Base-by-base conservation (phyloP, 805 yeast genomes). In the Citeromyces matritensis region DNA sequence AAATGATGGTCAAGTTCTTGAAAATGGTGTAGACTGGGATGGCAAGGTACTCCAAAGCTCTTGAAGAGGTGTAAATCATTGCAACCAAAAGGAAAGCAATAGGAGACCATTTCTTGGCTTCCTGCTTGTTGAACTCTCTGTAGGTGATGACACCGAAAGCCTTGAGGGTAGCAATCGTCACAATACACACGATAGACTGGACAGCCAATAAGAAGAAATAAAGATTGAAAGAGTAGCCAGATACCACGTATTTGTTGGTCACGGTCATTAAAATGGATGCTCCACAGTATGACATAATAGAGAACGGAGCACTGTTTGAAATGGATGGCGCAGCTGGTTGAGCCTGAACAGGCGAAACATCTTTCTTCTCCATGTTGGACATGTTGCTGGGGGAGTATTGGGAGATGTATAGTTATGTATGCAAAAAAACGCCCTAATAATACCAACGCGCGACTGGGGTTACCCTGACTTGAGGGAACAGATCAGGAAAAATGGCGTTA, bases 1-100 rank as follows among this genome's bases (percentile, higher is more conserved):
- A 63, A 42, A 91, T 88, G 51, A 91, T 91, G 39, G 98, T 88
- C 57, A 91, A 72, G 60, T 91, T 91, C 69, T 91, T 91, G 78
- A 91, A 91, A 45, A 91, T 88, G 41, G 98, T 91, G 68, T 85
- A 91, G 36, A 91, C 94, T 33, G 98, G 98, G 37, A 91, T 86
- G 32, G 88, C 65, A 50, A 91, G 72, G 60, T 59, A 84, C 58
- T 84, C 94, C 48, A 91, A 65, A 34, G 97, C 95, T 66, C 86
- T 91, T 35, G 95, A 82, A 29, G 91, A 79, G 35, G 98, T 91
- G 66, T 86, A 91, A 52, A 86, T 86, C 97, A 88, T 91, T 30
- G 73, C 61, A 29, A 86, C 97, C 48, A 91, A 71, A 45, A 86
- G 59, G 41, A 85, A 58, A 2, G 96, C 86, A 47, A 91, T 85